These are phyloP conservation scores for Cryptosporidium tyzzeri DNA, from an alignment of 169 alveolate species.

Conservation along the genomic window DNA sequence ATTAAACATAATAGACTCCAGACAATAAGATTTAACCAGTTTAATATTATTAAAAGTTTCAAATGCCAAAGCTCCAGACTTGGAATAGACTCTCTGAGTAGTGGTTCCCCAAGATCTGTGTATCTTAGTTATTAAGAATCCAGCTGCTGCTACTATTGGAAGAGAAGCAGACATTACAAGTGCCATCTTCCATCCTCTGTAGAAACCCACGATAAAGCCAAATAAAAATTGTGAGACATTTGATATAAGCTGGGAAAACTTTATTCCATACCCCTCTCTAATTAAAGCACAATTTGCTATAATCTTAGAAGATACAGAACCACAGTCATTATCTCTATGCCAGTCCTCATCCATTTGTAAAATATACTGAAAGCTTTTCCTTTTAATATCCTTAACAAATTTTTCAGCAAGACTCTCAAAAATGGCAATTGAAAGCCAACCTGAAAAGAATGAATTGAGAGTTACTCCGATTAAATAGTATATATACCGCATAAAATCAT, in stretches of 20 bases:
- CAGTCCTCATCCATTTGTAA: conserved; percentile 56
- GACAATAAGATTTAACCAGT: conserved; percentile 45
- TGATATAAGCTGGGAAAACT: conserved; percentile 54
- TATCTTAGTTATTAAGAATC: conserved; percentile 41
- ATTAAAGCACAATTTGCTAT: conserved; percentile 60
- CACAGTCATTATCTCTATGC: conserved; percentile 39
- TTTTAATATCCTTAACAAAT: conserved; percentile 47
- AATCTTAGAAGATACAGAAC: conserved; percentile 38
- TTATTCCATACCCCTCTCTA: conserved; percentile 70
- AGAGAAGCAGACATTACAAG: conserved; percentile 73
- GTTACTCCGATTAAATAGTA: conserved; percentile 53
- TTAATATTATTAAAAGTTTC: conserved; percentile 54
- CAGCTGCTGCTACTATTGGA: conserved; percentile 66
- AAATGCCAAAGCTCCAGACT: conserved; percentile 64
- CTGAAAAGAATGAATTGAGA: conserved; percentile 36
- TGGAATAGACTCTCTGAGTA: conserved; percentile 37
- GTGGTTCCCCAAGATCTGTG: conserved; percentile 53
- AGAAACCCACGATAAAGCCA: conserved; percentile 64
- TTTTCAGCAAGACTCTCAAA: conserved; percentile 53
- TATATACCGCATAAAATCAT: conserved; percentile 41
- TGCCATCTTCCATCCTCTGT: conserved; percentile 74
- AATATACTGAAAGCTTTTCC: conserved; percentile 24
- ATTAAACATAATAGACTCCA: conserved; percentile 27
- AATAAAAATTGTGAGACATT: conserved; percentile 65
- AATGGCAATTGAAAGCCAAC: conserved; percentile 63